Conservation (phyloP, 352 stramenopile genomes). For the Aphanomyces stellatus region DNA sequence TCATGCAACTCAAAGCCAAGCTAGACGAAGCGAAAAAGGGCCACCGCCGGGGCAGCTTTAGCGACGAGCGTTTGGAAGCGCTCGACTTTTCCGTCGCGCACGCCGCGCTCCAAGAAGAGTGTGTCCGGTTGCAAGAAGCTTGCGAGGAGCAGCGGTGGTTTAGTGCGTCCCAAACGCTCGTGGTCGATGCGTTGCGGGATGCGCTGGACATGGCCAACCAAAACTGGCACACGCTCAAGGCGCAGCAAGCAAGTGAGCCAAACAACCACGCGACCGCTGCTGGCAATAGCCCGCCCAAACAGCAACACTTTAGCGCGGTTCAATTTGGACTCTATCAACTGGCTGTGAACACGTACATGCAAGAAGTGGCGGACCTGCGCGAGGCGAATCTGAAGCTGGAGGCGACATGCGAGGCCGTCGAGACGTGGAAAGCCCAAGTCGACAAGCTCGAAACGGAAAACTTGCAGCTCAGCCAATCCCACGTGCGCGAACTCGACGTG, state of each 20-base stretch:
- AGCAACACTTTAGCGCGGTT: not conserved
- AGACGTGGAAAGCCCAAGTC: not conserved
- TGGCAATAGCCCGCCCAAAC: not conserved
- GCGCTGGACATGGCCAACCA: not conserved
- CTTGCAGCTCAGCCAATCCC: not conserved
- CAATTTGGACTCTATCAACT: not conserved
- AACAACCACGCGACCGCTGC: not conserved
- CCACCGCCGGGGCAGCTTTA: not conserved
- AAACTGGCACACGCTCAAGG: not conserved
- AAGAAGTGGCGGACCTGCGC: not conserved
- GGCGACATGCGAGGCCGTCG: not conserved
- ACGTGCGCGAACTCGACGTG: not conserved
- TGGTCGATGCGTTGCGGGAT: not conserved
- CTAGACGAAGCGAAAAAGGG: not conserved
- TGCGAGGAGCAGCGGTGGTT: not conserved
- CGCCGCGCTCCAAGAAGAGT: not conserved
- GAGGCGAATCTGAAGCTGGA: not conserved
- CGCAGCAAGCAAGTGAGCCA: not conserved
- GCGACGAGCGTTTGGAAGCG: not conserved
- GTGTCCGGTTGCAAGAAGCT: not conserved
- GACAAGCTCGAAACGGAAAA: not conserved
- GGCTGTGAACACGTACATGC: not conserved
- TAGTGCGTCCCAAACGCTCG: not conserved
- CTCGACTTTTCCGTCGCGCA: not conserved
- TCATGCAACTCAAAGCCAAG: not conserved